Evolutionary conservation across 1,284 basidiomycete genomes (phyloP), one percentile per base, ranked within the genome.

Genomic region (Ustilago trichophora): DNA sequence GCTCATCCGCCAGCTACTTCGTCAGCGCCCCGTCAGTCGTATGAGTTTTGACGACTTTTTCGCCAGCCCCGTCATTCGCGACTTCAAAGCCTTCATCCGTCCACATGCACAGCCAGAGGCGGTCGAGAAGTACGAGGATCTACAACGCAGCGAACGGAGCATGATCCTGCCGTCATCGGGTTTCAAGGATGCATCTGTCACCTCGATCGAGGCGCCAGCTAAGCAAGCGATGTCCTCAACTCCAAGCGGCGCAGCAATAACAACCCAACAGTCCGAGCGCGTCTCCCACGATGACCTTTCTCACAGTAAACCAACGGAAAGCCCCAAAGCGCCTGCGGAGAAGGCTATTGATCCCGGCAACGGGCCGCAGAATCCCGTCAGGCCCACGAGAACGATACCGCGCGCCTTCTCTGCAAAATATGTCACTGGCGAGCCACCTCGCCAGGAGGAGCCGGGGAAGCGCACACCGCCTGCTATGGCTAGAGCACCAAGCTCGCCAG

Each of bases 11-110:
- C 83, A 84, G 18, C 84, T 98, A 37, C 85, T 98, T 37, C 93
- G 90, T 81, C 88, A 91, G 29, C 87, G 90, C 35, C 93, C 95
- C 0, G 86, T 86, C 0, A 90, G 97, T 78, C 87, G 96, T 4
- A 89, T 92, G 47, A 89, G 86, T 62, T 98, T 95, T 75, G 91
- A 95, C 11, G 91, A 93, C 42, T 97, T 98, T 83, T 98, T 98
- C 79, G 85, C 90, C 25, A 63, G 62, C 27, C 50, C 66, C 15
- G 63, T 75, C 51, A 63, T 77, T 37, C 26, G 51, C 43, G 60
- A 72, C 21, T 55, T 70, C 55, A 38, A 68, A 32, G 50, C 69
- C 40, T 46, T 68, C 62, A 57, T 65, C 37, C 56, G 57, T 26
- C 52, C 66, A 4, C 65, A 55, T 18, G 65, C 65, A 5, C 46